These are phyloP conservation scores for Leucaena leucocephala DNA, from an alignment of 306 rosid genomes.

Conservation along the genomic window DNA sequence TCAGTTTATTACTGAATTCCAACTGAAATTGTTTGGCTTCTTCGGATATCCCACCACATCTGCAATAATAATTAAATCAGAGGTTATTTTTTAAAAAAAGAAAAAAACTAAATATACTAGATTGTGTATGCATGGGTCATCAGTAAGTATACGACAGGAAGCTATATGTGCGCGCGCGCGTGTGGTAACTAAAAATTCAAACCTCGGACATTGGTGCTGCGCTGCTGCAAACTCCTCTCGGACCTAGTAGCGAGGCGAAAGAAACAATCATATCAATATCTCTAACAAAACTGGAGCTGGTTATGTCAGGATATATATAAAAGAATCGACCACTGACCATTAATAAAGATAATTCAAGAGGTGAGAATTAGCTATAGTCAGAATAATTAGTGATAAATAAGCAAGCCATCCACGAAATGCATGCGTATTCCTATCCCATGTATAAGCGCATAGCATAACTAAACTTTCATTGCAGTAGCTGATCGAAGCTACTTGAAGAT, in stretches of 20 bases:
- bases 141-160: too few species aligned
- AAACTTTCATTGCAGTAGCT: too few species aligned
- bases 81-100: neutral
- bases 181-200: neutral
- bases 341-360: neutral
- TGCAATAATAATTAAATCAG: neutral
- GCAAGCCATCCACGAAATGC: neutral
- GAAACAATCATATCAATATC: neutral
- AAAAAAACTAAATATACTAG: neutral
- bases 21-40: conserved; percentile 31
- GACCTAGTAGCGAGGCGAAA: conserved; percentile 24
- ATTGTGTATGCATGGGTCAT: neutral
- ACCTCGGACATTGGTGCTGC: conserved; percentile 30
- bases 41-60: conserved; percentile 26
- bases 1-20: conserved; percentile 26
- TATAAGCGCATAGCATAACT: neutral
- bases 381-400: neutral
- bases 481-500: neutral
- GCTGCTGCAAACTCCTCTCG: conserved; percentile 32
- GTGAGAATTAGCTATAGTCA: neutral
- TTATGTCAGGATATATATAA: neutral
- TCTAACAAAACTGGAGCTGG: neutral
- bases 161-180: too few species aligned
- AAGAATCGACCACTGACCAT: neutral
- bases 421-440: neutral